A percentile compares a stretch with the other conserved stretches of the same genome.
phyloP scores from a whole-genome alignment of 2,329 filamentous ascomycete genomes.

The Aspergillus floridensis region DNA sequence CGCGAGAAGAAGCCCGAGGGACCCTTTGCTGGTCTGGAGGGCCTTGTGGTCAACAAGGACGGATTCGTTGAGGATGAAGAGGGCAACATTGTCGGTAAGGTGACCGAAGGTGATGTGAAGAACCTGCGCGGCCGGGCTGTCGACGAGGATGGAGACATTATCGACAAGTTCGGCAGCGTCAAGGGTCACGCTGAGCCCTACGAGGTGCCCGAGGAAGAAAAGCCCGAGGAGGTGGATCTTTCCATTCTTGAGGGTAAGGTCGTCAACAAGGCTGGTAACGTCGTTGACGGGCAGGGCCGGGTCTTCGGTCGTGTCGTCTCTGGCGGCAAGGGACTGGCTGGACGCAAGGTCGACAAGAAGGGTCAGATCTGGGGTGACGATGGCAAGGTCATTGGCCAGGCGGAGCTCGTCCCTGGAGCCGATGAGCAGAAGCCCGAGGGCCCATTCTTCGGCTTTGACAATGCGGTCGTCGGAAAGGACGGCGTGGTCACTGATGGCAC shows the following conservation, averaged over 20 bases:
- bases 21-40: constrained; percentile 57
- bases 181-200: constrained; percentile 60
- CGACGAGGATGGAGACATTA: constrained; percentile 78
- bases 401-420: constrained; percentile 55
- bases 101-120: constrained; percentile 70
- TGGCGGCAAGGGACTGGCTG: constrained; percentile 57
- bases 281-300: constrained; percentile 59
- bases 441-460: constrained; percentile 60
- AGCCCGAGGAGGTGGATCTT: constrained; percentile 51
- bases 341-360: constrained; percentile 61
- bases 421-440: constrained; percentile 52
- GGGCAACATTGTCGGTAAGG: constrained; percentile 70
- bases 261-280: constrained; percentile 63
- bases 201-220: constrained; percentile 50
- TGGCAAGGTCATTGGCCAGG: constrained; percentile 60
- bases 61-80: constrained; percentile 70
- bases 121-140: constrained; percentile 69
- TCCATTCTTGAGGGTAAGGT: constrained; percentile 60
- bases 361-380: constrained; percentile 64
- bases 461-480: constrained; percentile 56
- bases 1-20: constrained; percentile 56
- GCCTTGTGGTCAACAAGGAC: constrained; percentile 56
- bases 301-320: constrained; percentile 58
- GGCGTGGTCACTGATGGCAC: constrained; percentile 51
- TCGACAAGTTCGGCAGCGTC: constrained; percentile 69